Conservation (phyloP, 2,329 filamentous ascomycete species). For the Alternaria infectoria region DNA sequence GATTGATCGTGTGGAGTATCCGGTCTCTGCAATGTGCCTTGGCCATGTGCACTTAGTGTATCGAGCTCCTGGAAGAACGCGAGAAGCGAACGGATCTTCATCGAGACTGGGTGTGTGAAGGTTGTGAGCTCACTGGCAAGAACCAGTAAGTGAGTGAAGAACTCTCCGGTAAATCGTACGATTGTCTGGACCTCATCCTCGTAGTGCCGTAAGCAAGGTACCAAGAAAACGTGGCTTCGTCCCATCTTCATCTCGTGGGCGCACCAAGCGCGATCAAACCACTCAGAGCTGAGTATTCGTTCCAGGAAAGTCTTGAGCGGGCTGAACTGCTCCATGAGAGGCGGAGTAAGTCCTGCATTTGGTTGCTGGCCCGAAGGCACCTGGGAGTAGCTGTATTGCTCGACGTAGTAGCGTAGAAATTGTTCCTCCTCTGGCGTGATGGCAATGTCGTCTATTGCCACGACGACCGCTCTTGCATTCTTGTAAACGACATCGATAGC, state of each 20-base stretch:
- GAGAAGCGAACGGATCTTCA: constrained; percentile 29
- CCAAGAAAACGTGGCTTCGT: constrained; percentile 50
- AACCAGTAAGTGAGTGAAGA: constrained; percentile 50
- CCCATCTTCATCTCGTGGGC: constrained; percentile 53
- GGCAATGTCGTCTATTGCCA: constrained; percentile 52
- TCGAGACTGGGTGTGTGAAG: constrained; percentile 14
- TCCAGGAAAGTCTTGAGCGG: constrained; percentile 37
- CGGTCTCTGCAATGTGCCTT: constrained; percentile 19
- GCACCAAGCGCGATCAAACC: constrained; percentile 56
- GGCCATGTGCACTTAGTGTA: constrained; percentile 2
- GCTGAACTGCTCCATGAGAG: constrained; percentile 37
- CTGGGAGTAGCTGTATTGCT: constrained; percentile 42
- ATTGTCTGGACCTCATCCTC: constrained; percentile 32
- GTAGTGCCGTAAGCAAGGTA: constrained; percentile 41
- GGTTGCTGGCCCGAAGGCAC: constrained; percentile 29
- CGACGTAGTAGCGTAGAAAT: constrained; percentile 48
- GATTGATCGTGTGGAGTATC: constrained; percentile 17
- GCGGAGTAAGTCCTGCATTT: constrained; percentile 32
- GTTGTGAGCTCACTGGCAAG: constrained; percentile 38
- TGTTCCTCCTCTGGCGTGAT: constrained; percentile 43
- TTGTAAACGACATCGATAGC: constrained; percentile 53
- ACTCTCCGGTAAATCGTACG: constrained; percentile 50
- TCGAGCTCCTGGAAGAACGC: constrained; percentile 23
- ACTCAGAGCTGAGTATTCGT: constrained; percentile 50
- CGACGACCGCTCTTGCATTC: constrained; percentile 50